Conservation (phyloP, 1,284 basidiomycete species). For the Flammula alnicola region DNA sequence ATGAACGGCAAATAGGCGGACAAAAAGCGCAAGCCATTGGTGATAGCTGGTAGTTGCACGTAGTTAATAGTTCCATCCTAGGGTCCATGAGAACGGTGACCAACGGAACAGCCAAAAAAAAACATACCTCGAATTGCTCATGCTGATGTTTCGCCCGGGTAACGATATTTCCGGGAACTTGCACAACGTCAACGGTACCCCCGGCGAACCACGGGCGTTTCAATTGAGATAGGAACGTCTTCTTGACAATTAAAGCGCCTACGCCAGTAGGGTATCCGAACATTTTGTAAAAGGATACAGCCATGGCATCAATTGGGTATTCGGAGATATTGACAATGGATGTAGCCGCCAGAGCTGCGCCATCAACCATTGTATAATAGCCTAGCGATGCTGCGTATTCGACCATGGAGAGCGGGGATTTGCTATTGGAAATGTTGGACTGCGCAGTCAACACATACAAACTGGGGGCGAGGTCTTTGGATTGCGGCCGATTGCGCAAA, state of each 20-base stretch:
- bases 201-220: constrained; percentile 84
- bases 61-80: constrained; percentile 88
- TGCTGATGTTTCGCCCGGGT: constrained; percentile 63
- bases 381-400: constrained; percentile 68
- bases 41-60: constrained; percentile 72
- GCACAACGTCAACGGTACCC: constrained; percentile 80
- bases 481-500: constrained; percentile 46
- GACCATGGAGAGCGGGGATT: constrained; percentile 59
- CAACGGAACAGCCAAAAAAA: constrained; percentile 1
- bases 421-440: constrained; percentile 79
- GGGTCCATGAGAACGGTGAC: constrained; percentile 12
- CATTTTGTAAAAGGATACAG: constrained; percentile 88
- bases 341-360: constrained; percentile 78
- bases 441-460: constrained; percentile 79
- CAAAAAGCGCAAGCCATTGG: constrained; percentile 74
- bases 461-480: constrained; percentile 48
- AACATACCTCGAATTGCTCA: constrained; percentile 76
- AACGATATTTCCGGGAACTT: constrained; percentile 72
- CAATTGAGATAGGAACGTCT: constrained; percentile 62
- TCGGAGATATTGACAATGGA: constrained; percentile 68
- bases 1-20: constrained; percentile 78
- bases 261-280: constrained; percentile 88
- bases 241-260: constrained; percentile 78
- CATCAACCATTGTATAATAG: constrained; percentile 76
- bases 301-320: constrained; percentile 78